Evolutionary conservation across 2,329 filamentous ascomycete species (phyloP).

Genomic region (Camptophora hylomeconis): DNA sequence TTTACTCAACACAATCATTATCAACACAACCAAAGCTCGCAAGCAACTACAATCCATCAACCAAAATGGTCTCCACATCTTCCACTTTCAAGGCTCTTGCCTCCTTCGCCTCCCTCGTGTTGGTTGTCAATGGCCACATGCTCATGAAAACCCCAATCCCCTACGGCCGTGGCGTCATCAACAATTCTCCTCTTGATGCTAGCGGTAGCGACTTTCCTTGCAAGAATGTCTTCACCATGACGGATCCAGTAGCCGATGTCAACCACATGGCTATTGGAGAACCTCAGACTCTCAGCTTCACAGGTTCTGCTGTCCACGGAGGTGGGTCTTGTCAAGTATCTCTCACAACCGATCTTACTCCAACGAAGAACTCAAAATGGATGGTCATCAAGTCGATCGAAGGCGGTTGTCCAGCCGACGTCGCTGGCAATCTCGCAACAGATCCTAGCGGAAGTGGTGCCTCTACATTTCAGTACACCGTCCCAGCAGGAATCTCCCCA

Average conservation of each 20-base stretch:
- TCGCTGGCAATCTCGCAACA: constrained; percentile 44
- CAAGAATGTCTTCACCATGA: constrained; percentile 48
- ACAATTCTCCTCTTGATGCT: constrained; percentile 52
- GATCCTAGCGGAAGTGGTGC: constrained; percentile 34
- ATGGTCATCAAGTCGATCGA: constrained; percentile 82
- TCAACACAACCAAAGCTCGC: too few relatives aligned
- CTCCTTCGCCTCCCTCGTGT: constrained; percentile 40
- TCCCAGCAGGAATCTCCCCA: constrained; percentile 57
- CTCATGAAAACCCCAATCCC: constrained; percentile 56
- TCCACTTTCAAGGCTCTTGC: constrained; percentile 41
- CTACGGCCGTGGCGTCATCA: constrained; percentile 36
- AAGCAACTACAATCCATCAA: constrained; percentile 3
- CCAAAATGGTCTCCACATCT: constrained; percentile 10
- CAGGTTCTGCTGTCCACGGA: constrained; percentile 66
- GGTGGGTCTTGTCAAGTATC: constrained; percentile 88
- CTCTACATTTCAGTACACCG: constrained; percentile 52
- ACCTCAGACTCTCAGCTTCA: constrained; percentile 48
- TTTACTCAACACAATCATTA: constrained; percentile 1
- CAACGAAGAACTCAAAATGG: constrained; percentile 57
- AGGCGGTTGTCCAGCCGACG: constrained; percentile 65
- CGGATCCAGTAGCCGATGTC: too few relatives aligned
- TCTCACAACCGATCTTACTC: constrained; percentile 62
- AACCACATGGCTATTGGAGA: constrained; percentile 55
- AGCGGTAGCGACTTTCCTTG: constrained; percentile 67
- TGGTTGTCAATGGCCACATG: constrained; percentile 75